phyloP scores from a whole-genome alignment of 192 early-diverging fungal species.

The Helicostylum pulchrum region DNA sequence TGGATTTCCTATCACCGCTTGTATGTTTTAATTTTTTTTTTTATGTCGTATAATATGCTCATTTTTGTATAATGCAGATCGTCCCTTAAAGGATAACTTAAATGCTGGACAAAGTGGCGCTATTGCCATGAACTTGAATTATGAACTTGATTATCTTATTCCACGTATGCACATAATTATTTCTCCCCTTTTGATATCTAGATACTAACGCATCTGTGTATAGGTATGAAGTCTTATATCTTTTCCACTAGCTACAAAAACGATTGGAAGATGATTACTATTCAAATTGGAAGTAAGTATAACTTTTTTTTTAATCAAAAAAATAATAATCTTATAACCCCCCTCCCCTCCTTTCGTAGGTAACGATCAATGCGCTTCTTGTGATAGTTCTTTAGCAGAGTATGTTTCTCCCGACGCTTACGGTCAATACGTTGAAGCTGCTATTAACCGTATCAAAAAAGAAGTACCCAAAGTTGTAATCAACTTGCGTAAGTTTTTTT shows the following conservation, averaged over 20 bases:
- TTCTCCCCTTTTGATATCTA: not conserved
- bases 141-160: slow-evolving; percentile 45
- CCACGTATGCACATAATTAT: slow-evolving; percentile 14
- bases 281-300: slow-evolving; percentile 27
- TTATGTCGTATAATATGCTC: not conserved
- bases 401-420: slow-evolving; percentile 1
- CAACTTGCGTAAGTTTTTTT: slow-evolving; percentile 24
- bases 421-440: slow-evolving; percentile 18
- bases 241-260: slow-evolving; percentile 7
- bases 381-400: not conserved
- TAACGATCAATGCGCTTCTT: slow-evolving; percentile 25
- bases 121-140: slow-evolving; percentile 39
- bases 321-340: not conserved
- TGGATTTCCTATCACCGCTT: not conserved
- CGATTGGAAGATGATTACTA: slow-evolving; percentile 18
- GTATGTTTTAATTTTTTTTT: not conserved
- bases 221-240: slow-evolving; percentile 12
- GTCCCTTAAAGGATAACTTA: slow-evolving; percentile 20
- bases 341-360: not conserved
- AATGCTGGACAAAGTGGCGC: slow-evolving; percentile 56
- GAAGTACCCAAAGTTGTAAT: slow-evolving; percentile 16
- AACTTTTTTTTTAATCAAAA: no score
- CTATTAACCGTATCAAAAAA: slow-evolving; percentile 12
- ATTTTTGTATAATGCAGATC: slow-evolving; percentile 6
- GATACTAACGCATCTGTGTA: not conserved